Base-by-base conservation (phyloP, 1,139 yeast genomes). In the Suhomyces ambrosiae region DNA sequence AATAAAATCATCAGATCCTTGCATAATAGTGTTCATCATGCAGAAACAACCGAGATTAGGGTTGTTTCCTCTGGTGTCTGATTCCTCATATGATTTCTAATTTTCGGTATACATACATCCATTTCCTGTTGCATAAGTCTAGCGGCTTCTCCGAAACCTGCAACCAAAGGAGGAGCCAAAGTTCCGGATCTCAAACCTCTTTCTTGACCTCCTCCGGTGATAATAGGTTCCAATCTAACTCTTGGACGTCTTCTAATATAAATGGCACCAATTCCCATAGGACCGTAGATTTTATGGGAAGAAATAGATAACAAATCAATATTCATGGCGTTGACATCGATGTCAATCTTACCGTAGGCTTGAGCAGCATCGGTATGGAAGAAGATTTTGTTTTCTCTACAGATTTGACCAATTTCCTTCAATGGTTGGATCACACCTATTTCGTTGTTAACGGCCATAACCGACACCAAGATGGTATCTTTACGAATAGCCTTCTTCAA, bases 341-440 rank as follows among this genome's bases (percentile, higher is more conserved):
- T 68, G 35, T 89, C 88, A 40, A 94, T 79, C 64, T 94, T 94
- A 47, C 99, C 99, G 58, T 80, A 87, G 3, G 96, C 98, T 66
- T 92, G 99, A 13, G 99, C 98, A 40, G 86, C 95, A 61, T 92
- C 99, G n/a, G 97, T 84, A 65, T 92, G 99, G 82, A 94, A 92
- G 57, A 89, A 92, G 27, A 92, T 83, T 70, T 94, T 92, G 59
- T 87, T 73, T 51, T 80, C 77, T 50, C 92, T 79, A 66, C 99
- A 92, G 44, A 92, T 74, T 44, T 74, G 67, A 35, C 99, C 99
- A 54, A 92, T 94, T 62, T 89, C 96, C 55, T 87, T 94, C 43
- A 92, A 71, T 5, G 97, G 98, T 68, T 92, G 99, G 56, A 90
- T 81, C 27, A 94, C 97, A 40, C 99, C 99, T 52, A 92, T 92